Evolutionary conservation across 2,329 filamentous ascomycete genomes (phyloP).

Genomic region (Epicoccum sorghinum): DNA sequence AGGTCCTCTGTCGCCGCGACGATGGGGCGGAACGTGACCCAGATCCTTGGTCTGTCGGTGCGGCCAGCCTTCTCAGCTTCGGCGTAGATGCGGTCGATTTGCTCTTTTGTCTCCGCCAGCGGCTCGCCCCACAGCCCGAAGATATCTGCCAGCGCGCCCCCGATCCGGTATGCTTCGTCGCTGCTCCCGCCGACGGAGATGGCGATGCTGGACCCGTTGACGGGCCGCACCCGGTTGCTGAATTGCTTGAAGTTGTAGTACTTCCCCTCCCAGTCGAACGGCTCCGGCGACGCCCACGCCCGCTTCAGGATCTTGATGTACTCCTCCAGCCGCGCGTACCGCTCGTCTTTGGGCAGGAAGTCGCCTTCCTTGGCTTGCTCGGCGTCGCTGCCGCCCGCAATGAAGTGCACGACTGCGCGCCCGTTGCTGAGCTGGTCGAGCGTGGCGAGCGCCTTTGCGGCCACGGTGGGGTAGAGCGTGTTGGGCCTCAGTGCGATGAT

Average conservation of each 20-base stretch:
- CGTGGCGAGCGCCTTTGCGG: constrained; percentile 66
- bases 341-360: constrained; percentile 63
- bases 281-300: constrained; percentile 62
- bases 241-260: constrained; percentile 67
- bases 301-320: constrained; percentile 67
- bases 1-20: constrained; percentile 66
- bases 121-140: constrained; percentile 70
- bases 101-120: constrained; percentile 67
- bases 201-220: constrained; percentile 58
- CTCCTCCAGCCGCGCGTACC: constrained; percentile 65
- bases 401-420: constrained; percentile 67
- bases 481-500: constrained; percentile 68
- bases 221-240: constrained; percentile 60
- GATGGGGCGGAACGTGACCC: constrained; percentile 69
- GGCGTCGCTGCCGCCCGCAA: constrained; percentile 65
- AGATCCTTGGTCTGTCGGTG: constrained; percentile 62
- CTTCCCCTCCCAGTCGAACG: constrained; percentile 67
- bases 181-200: constrained; percentile 67
- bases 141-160: constrained; percentile 65
- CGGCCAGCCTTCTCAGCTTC: constrained; percentile 65
- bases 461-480: constrained; percentile 66
- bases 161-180: constrained; percentile 64
- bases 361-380: constrained; percentile 68
- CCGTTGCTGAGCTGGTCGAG: constrained; percentile 65
- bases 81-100: constrained; percentile 66